Conservation (phyloP, 2,329 filamentous ascomycete genomes). For the Cercospora sesami region DNA sequence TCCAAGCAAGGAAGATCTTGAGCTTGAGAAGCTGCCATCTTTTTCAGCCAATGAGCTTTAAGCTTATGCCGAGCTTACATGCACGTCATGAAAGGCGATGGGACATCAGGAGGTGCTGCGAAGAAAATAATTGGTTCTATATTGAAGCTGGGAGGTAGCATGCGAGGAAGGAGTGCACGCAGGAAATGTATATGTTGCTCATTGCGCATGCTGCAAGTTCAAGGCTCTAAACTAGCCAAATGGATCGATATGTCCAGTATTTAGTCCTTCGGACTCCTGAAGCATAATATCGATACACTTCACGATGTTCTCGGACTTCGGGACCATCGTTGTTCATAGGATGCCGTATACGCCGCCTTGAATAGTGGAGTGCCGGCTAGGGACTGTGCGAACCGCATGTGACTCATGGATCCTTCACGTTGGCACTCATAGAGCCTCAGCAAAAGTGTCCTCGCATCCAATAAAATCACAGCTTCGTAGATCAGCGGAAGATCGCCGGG, state of each 20-base stretch:
- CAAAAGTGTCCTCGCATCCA: background rate
- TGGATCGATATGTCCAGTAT: too few relatives aligned
- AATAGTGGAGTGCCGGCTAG: background rate
- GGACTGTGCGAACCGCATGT: background rate
- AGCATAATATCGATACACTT: background rate
- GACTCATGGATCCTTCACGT: background rate
- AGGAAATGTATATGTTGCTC: background rate
- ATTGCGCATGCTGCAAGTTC: background rate
- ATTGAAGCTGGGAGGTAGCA: background rate
- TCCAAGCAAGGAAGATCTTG: conserved; percentile 7
- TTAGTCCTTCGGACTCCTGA: too few relatives aligned
- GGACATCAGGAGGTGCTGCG: background rate
- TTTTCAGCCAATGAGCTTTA: conserved; percentile 5
- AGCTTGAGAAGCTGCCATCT: conserved; percentile 2
- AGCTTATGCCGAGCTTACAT: conserved; percentile 4
- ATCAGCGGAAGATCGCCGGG: conserved; percentile 19
- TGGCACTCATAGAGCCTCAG: background rate
- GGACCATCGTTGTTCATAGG: too few relatives aligned
- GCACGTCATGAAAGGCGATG: background rate
- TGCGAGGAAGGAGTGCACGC: background rate
- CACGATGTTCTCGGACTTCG: background rate
- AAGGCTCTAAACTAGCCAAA: too few relatives aligned
- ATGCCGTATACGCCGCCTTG: background rate
- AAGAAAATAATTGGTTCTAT: background rate
- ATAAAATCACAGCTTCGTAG: conserved; percentile 15